Evolutionary conservation across 305 asterid genomes (phyloP).

Genomic region (Fraxinus albicans): DNA sequence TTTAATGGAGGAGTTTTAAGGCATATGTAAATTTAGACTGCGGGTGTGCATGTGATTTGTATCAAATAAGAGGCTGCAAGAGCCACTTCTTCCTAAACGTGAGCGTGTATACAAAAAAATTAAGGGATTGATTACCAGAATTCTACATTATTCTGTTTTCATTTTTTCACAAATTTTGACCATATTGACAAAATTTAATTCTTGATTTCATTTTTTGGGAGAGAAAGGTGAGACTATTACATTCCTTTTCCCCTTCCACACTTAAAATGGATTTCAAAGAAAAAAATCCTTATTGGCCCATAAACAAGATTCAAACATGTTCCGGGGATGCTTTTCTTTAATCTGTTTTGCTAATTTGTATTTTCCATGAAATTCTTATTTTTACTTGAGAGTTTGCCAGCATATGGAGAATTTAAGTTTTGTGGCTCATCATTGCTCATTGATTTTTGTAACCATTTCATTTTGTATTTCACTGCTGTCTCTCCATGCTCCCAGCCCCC

Average conservation of each 20-base stretch:
- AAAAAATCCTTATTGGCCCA: neutral
- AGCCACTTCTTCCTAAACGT: neutral
- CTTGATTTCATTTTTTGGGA: neutral
- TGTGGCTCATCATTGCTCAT: neutral
- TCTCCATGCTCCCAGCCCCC: neutral
- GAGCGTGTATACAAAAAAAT: neutral
- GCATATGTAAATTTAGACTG: neutral
- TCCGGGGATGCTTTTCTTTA: neutral
- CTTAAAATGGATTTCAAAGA: neutral
- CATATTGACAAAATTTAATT: neutral
- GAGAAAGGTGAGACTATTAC: neutral
- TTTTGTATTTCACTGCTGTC: neutral
- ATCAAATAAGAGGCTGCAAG: neutral
- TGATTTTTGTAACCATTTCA: neutral
- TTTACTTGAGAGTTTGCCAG: neutral
- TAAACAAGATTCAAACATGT: neutral
- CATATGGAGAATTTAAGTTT: neutral
- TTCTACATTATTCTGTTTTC: neutral
- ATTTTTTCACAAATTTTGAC: neutral
- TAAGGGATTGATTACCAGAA: neutral
- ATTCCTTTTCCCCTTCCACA: neutral
- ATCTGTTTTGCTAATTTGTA: neutral
- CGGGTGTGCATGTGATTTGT: neutral
- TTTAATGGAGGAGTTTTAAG: neutral
- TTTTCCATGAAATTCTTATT: neutral